phyloP scores from a whole-genome alignment of 306 rosid species.

The Rubus parviflorus region DNA sequence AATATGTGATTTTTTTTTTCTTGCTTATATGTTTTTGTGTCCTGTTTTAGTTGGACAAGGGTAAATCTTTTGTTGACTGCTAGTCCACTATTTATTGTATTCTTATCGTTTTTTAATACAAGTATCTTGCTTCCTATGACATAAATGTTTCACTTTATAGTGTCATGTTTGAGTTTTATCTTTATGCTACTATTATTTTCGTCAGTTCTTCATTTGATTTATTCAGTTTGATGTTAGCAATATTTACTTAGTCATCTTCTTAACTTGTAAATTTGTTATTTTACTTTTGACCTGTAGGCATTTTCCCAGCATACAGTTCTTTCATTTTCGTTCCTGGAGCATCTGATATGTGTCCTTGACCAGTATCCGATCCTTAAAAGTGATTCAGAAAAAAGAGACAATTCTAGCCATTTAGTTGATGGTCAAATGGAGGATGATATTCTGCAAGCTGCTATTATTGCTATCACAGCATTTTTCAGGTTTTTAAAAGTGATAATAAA shows the following conservation, averaged over 20 bases:
- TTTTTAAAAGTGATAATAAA: constrained; percentile 18
- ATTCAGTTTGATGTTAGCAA: background rate
- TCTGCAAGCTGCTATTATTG: constrained; percentile 79
- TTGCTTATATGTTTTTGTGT: too few species aligned
- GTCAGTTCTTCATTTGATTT: background rate
- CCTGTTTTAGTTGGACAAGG: background rate
- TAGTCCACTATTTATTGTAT: background rate
- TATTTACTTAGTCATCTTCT: background rate
- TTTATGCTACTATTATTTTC: background rate
- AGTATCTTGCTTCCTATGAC: background rate
- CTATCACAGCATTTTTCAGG: constrained; percentile 97
- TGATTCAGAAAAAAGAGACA: constrained; percentile 58
- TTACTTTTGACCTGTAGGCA: constrained; percentile 50
- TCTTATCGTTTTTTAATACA: background rate
- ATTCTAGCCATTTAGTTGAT: constrained; percentile 49
- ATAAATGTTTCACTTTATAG: too few species aligned
- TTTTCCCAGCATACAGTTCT: constrained; percentile 87
- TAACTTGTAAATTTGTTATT: background rate
- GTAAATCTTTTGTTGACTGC: background rate
- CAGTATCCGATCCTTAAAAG: constrained; percentile 60
- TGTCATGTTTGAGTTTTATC: background rate
- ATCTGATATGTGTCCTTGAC: constrained; percentile 66
- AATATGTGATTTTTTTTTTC: too few species aligned
- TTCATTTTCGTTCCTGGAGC: constrained; percentile 82
- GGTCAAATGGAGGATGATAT: constrained; percentile 64